Percentiles rank a stretch among this genome's conserved stretches.
Evolutionary conservation across 148 eudicot species (phyloP).

Genomic region (Camellia sinensis): DNA sequence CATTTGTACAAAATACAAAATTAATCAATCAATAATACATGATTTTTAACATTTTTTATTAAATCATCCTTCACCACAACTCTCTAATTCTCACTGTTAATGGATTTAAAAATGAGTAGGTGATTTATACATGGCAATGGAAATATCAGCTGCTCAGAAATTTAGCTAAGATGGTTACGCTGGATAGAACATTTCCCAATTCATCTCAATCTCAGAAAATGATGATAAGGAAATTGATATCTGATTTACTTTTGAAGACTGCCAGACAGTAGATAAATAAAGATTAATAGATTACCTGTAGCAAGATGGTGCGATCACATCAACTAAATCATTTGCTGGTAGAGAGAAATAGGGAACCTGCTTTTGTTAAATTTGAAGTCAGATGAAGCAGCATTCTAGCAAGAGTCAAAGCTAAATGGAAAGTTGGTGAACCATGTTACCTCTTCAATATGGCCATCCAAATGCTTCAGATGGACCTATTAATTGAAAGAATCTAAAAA

Average conservation of each 20-base stretch:
- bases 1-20: too few species aligned
- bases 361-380: slow-evolving; percentile 27
- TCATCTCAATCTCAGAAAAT: not conserved
- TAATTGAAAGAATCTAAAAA: slow-evolving; percentile 14
- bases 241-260: not conserved
- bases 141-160: not conserved
- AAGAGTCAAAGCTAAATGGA: slow-evolving; percentile 4
- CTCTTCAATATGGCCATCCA: slow-evolving; percentile 98
- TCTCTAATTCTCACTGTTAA: not conserved
- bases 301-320: slow-evolving; percentile 98
- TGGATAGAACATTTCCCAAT: not conserved
- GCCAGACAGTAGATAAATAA: not conserved
- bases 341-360: slow-evolving; percentile 98
- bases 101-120: not conserved
- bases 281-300: slow-evolving; percentile 57
- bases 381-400: slow-evolving; percentile 22
- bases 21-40: too few species aligned
- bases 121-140: not conserved
- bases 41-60: not conserved
- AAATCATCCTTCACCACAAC: not conserved
- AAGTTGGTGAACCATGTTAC: slow-evolving; percentile 32
- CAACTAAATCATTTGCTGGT: slow-evolving; percentile 94
- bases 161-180: not conserved
- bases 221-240: not conserved
- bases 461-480: slow-evolving; percentile 96